Base-by-base conservation (phyloP, 2,329 filamentous ascomycete genomes). In the Fusarium cicatricum region DNA sequence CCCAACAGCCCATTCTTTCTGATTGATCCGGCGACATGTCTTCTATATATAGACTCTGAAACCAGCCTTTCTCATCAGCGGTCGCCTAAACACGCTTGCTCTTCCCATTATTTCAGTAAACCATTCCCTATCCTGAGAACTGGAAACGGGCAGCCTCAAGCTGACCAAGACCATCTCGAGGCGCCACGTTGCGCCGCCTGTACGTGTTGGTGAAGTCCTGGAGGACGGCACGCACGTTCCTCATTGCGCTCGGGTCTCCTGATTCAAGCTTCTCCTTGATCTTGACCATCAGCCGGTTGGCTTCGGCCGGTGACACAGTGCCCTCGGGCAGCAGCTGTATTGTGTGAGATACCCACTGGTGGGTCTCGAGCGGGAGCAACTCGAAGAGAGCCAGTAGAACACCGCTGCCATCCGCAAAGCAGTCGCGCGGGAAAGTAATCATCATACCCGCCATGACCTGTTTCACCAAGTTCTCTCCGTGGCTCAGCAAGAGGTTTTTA, bases 181-280 rank as follows among this genome's bases (percentile, higher is more conserved):
- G 95, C n/a, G 95, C 94, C 40, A 99, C 91, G 70, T 99, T 97
- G 60, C 96, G 85, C 71, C 96, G 84, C 44, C 96, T 87, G 75
- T 99, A 99, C 26, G 88, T 91, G 72, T 94, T 96, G 19, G 95
- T 98, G 72, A 99, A 99, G 75, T 99, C 96, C 77, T 98, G 95
- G 52, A 99, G 82, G 29, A 97, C 81, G 21, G 85, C 88, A 32
- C 94, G 85, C 48, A 97, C 92, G 77, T 92, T 92, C 54, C 92
- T 83, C 36, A 91, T 74, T 19, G 80, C 81, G 17, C 83, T 78
- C 1, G 72, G 75, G 33, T 87, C 86, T 57, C 90, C 85, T 23
- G 84, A 85, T 40, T 82, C 81, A 42, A 97, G 85, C 69, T 87
- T 89, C 73, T 95, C 90, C 67, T 86, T 87, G 66, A 98, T 93